Evolutionary conservation across 345 rosid species (phyloP).

Genomic region (Erysimum cheiranthoides): DNA sequence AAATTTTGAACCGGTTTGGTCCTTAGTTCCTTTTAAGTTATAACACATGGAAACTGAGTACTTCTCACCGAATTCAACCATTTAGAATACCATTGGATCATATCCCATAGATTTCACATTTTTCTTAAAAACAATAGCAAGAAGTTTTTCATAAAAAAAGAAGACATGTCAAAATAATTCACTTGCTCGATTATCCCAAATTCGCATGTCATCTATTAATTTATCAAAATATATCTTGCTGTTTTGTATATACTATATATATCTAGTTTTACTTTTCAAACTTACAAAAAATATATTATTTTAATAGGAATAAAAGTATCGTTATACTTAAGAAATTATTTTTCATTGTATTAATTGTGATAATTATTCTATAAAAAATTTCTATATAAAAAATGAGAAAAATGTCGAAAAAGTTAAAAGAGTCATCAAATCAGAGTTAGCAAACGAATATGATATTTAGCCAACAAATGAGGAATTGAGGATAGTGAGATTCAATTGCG

Average conservation of each 20-base stretch:
- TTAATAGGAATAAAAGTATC: not conserved
- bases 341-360: not conserved
- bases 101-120: constrained; percentile 30
- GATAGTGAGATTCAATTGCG: constrained; percentile 20
- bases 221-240: constrained; percentile 1
- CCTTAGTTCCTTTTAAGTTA: not conserved
- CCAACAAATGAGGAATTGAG: constrained; percentile 32
- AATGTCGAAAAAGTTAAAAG: not conserved
- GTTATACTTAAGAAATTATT: not conserved
- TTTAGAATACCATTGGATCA: constrained; percentile 20
- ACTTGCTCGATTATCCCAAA: not conserved
- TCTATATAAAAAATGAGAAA: not conserved
- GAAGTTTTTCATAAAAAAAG: not conserved
- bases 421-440: not conserved
- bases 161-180: not conserved
- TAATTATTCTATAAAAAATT: not conserved
- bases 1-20: constrained; percentile 5
- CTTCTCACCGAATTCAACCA: not conserved
- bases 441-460: constrained; percentile 15
- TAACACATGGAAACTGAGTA: constrained; percentile 25
- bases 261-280: not conserved
- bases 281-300: not conserved
- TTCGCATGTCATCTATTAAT: not conserved
- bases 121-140: not conserved
- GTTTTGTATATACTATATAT: not conserved